These are phyloP conservation scores for Salvia miltiorrhiza DNA, from an alignment of 257 asterid species.

Conservation along the genomic window DNA sequence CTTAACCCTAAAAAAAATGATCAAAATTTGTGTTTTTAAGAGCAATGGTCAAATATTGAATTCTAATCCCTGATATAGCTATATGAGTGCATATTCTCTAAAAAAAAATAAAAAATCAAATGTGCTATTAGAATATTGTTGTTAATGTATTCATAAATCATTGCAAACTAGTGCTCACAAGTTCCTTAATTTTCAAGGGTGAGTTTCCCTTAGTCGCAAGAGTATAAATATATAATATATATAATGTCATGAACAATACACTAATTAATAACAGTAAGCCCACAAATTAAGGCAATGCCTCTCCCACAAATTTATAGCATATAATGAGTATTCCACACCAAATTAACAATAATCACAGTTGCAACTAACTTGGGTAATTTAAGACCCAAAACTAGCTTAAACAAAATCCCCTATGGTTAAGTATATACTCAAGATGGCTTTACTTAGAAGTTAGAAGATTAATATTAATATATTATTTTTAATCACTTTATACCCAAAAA, in stretches of 20 bases:
- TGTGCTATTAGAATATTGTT: too few relatives aligned
- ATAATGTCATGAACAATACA: too few relatives aligned
- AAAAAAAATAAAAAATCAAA: too few relatives aligned
- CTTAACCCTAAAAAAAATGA: too few relatives aligned
- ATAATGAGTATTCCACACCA: not conserved
- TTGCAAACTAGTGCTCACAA: not conserved
- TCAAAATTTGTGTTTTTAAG: too few relatives aligned
- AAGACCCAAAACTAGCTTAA: not conserved
- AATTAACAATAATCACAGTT: not conserved
- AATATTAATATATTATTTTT: not conserved
- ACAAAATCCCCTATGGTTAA: not conserved
- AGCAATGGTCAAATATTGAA: too few relatives aligned
- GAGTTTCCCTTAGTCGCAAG: not conserved
- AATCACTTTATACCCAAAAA: slow-evolving; percentile 11
- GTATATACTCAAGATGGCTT: slow-evolving; percentile 15
- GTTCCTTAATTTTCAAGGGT: not conserved
- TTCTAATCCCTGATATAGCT: too few relatives aligned
- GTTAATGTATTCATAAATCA: too few relatives aligned
- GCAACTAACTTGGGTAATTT: not conserved
- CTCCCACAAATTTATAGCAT: not conserved
- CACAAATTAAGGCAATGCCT: too few relatives aligned
- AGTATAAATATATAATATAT: not conserved
- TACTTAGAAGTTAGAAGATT: slow-evolving; percentile 23
- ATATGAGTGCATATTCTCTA: too few relatives aligned
- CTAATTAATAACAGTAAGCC: too few relatives aligned